Evolutionary conservation across 2,329 filamentous ascomycete genomes (phyloP).

Genomic region (Gremmenia infestans): DNA sequence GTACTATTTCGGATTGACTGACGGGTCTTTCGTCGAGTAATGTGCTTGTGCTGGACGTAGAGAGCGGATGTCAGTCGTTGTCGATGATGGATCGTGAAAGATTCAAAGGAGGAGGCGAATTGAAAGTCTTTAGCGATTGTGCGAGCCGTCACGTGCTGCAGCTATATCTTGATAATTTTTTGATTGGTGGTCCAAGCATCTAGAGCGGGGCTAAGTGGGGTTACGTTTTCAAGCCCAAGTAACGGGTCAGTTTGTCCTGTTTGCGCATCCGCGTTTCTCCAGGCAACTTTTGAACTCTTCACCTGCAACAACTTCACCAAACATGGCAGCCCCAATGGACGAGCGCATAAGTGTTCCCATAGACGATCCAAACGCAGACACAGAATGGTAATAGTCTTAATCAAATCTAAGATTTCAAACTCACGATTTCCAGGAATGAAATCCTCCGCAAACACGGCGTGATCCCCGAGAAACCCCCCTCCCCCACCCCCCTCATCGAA

Average conservation of each 20-base stretch:
- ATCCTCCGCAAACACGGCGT: conserved; percentile 95
- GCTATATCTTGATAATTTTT: no score
- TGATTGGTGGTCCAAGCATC: neutral
- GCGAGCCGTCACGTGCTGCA: no score
- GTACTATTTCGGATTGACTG: conserved; percentile 31
- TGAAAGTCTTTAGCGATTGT: conserved; percentile 7
- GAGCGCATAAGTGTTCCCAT: conserved; percentile 75
- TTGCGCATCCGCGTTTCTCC: neutral
- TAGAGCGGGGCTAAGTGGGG: neutral
- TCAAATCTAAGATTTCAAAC: neutral
- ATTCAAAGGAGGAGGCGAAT: conserved; percentile 10
- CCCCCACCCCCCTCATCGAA: conserved; percentile 92
- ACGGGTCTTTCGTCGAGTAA: conserved; percentile 32
- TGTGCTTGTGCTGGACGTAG: conserved; percentile 30
- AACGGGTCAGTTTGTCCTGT: conserved; percentile 6
- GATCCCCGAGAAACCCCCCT: conserved; percentile 96
- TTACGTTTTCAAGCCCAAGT: neutral
- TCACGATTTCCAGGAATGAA: conserved; percentile 72
- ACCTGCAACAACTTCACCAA: conserved; percentile 5
- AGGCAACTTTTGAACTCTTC: conserved; percentile 1
- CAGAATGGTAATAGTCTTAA: conserved; percentile 69
- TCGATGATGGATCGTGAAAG: conserved; percentile 26
- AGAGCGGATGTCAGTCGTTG: conserved; percentile 33
- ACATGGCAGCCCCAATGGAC: conserved; percentile 58
- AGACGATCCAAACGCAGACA: conserved; percentile 93